These are phyloP conservation scores for Phytopythium sindhum DNA, from an alignment of 352 stramenopile genomes.

Conservation along the genomic window DNA sequence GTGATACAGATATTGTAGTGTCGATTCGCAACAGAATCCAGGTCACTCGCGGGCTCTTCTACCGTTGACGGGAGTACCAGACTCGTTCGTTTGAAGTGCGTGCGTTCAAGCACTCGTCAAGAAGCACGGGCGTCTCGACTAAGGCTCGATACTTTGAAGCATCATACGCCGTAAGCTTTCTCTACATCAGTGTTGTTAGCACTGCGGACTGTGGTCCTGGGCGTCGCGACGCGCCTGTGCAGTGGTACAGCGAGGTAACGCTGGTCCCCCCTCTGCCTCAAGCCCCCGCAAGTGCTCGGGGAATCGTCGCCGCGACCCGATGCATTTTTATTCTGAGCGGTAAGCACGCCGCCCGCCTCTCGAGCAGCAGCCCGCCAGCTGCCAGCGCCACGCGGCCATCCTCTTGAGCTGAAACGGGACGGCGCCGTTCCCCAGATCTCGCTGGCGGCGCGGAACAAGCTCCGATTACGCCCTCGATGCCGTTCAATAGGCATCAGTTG, in stretches of 20 bases:
- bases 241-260: not conserved
- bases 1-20: not conserved
- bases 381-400: not conserved
- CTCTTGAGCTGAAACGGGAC: conserved; percentile 4
- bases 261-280: not conserved
- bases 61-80: not conserved
- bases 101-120: not conserved
- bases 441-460: not conserved
- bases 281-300: not conserved
- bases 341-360: conserved; percentile 1
- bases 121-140: not conserved
- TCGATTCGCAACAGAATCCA: conserved; percentile 2
- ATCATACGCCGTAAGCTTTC: too few relatives aligned
- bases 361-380: not conserved
- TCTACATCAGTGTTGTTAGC: too few relatives aligned
- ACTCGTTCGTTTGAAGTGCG: not conserved
- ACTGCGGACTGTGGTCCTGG: not conserved
- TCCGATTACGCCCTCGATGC: not conserved
- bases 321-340: not conserved
- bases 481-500: not conserved
- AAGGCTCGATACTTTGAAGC: not conserved
- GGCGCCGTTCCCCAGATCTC: not conserved
- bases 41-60: not conserved
- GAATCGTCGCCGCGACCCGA: not conserved
- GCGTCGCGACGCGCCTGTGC: not conserved